Percentiles rank a stretch among this genome's conserved stretches.
phyloP scores from a whole-genome alignment of 2,329 filamentous ascomycete genomes.

The Colletotrichum tabaci region DNA sequence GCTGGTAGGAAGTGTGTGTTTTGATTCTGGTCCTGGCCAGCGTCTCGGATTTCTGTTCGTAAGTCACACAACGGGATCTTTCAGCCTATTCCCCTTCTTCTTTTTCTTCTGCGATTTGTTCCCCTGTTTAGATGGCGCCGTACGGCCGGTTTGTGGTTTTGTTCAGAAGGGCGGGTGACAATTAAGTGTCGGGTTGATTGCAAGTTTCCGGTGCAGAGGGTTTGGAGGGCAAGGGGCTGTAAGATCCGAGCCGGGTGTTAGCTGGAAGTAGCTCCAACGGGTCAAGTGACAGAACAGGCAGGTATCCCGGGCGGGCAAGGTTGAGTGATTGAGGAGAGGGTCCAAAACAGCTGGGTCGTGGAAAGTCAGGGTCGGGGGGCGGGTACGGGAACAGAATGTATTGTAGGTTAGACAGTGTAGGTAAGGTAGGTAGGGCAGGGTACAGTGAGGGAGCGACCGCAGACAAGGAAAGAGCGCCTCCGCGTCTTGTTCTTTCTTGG shows the following conservation, averaged over 20 bases:
- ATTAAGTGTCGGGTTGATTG: conserved; percentile 4
- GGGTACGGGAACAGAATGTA: neutral
- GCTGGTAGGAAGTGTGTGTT: conserved; percentile 34
- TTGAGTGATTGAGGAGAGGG: conserved; percentile 32
- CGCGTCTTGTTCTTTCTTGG: conserved; percentile 7
- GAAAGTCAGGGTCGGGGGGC: neutral
- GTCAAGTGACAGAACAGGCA: conserved; percentile 39
- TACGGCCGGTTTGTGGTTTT: neutral
- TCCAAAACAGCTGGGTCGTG: conserved; percentile 28
- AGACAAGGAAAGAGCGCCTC: neutral
- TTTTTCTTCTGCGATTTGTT: neutral
- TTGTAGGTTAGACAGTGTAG: neutral
- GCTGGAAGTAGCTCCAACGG: conserved; percentile 39
- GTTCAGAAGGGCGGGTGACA: neutral
- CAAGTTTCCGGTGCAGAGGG: conserved; percentile 19
- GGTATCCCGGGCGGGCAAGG: conserved; percentile 35
- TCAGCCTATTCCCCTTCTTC: neutral
- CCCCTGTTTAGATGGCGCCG: neutral
- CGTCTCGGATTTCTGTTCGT: conserved; percentile 30
- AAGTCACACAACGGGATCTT: neutral
- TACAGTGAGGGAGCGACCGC: neutral
- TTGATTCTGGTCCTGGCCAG: conserved; percentile 30
- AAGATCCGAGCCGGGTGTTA: conserved; percentile 27
- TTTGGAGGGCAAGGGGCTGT: neutral
- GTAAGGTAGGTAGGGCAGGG: conserved; percentile 3